phyloP scores from a whole-genome alignment of 768 basidiomycete species.

The Serendipita sp. region DNA sequence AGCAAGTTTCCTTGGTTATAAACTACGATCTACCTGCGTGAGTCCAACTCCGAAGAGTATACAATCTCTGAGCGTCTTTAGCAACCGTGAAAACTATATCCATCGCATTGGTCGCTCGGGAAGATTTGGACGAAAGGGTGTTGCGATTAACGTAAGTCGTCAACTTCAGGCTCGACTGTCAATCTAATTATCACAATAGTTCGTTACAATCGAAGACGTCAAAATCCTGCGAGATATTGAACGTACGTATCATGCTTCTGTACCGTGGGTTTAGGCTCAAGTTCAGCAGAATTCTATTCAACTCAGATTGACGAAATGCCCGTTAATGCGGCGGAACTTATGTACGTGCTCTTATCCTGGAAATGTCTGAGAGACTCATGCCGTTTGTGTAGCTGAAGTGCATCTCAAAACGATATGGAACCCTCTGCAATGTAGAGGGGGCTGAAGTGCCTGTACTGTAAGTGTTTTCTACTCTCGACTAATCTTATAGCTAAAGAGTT shows the following conservation, averaged over 20 bases:
- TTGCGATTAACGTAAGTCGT: constrained; percentile 83
- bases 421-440: constrained; percentile 2
- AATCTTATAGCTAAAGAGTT: not conserved
- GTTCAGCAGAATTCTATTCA: constrained; percentile 66
- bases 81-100: constrained; percentile 98
- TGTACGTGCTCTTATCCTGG: constrained; percentile 28
- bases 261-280: not conserved
- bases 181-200: constrained; percentile 28
- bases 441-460: not conserved
- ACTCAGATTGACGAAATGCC: constrained; percentile 98
- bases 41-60: constrained; percentile 17
- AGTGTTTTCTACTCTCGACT: not conserved
- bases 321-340: constrained; percentile 92
- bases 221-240: constrained; percentile 91
- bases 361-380: not conserved
- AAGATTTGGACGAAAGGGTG: constrained; percentile 97
- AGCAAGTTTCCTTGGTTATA: constrained; percentile 93
- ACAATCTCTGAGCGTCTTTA: constrained; percentile 18
- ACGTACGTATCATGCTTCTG: constrained; percentile 27
- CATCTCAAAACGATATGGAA: not conserved
- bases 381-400: not conserved
- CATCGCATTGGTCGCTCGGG: constrained; percentile 99
- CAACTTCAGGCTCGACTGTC: not conserved
- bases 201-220: constrained; percentile 89
- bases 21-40: constrained; percentile 93